These are phyloP conservation scores for Phytophthora tubulina DNA, from an alignment of 352 stramenopile genomes.

Conservation along the genomic window DNA sequence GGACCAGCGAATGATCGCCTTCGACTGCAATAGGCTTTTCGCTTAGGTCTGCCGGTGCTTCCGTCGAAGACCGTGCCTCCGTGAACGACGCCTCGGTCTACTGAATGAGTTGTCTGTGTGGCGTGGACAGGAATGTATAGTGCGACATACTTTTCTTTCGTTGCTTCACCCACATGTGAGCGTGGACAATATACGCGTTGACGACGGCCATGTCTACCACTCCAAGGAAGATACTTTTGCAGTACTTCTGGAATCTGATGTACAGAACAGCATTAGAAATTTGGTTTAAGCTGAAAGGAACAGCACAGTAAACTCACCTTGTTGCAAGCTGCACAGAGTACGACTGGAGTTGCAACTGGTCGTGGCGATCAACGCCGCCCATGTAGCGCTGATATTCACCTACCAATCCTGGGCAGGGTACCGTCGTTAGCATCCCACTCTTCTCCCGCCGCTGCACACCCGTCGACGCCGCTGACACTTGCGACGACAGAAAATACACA, in stretches of 20 bases:
- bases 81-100: conserved; percentile 3
- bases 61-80: background rate
- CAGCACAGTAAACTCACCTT: conserved; percentile 11
- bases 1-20: background rate
- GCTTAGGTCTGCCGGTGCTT: background rate
- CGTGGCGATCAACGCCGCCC: too few species aligned
- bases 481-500: conserved; percentile 12
- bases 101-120: conserved; percentile 7
- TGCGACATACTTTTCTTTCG: conserved; percentile 9
- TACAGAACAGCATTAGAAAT: background rate
- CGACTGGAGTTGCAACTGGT: too few species aligned
- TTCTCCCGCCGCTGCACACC: conserved; percentile 4
- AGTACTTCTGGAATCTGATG: conserved; percentile 25
- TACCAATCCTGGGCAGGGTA: conserved; percentile 1
- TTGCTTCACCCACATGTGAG: background rate
- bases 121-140: conserved; percentile 4
- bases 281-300: background rate
- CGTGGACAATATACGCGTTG: conserved; percentile 31
- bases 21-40: background rate
- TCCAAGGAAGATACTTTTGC: conserved; percentile 28
- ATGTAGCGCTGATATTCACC: conserved; percentile 12
- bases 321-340: conserved; percentile 8
- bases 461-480: background rate
- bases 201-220: conserved; percentile 36
- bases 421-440: background rate